Evolutionary conservation across 257 asterid species (phyloP).

Genomic region (Marsdenia floribunda): DNA sequence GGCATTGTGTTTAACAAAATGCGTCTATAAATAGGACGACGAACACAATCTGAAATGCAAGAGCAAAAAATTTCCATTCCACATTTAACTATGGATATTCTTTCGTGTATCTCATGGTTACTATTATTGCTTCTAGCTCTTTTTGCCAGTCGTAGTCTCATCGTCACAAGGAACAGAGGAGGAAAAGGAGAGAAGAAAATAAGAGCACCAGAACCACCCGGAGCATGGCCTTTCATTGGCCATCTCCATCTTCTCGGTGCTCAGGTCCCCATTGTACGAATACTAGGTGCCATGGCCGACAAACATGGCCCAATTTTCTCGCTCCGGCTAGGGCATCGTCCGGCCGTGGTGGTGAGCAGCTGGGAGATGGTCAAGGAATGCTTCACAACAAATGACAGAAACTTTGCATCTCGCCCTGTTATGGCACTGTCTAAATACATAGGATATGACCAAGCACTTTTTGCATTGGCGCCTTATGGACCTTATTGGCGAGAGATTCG

Average conservation of each 20-base stretch:
- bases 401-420: slow-evolving; percentile 40
- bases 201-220: slow-evolving; percentile 36
- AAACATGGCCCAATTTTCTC: slow-evolving; percentile 53
- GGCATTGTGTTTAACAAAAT: too few species aligned
- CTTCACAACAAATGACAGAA: slow-evolving; percentile 48
- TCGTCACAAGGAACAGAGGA: not conserved
- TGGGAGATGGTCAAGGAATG: slow-evolving; percentile 42
- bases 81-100: slow-evolving; percentile 16
- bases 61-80: not conserved
- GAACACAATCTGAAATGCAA: not conserved
- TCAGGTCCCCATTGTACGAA: slow-evolving; percentile 30
- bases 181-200: not conserved
- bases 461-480: slow-evolving; percentile 49
- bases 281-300: slow-evolving; percentile 51
- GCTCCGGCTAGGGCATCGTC: slow-evolving; percentile 41
- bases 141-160: not conserved
- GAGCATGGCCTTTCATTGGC: slow-evolving; percentile 60
- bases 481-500: slow-evolving; percentile 52
- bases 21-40: not conserved
- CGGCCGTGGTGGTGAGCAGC: slow-evolving; percentile 46
- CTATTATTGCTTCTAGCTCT: slow-evolving; percentile 7
- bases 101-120: not conserved
- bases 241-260: slow-evolving; percentile 49
- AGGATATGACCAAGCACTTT: slow-evolving; percentile 31
- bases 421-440: slow-evolving; percentile 30